These are phyloP conservation scores for Coniella vitis DNA, from an alignment of 2,329 filamentous ascomycete genomes.

Conservation along the genomic window DNA sequence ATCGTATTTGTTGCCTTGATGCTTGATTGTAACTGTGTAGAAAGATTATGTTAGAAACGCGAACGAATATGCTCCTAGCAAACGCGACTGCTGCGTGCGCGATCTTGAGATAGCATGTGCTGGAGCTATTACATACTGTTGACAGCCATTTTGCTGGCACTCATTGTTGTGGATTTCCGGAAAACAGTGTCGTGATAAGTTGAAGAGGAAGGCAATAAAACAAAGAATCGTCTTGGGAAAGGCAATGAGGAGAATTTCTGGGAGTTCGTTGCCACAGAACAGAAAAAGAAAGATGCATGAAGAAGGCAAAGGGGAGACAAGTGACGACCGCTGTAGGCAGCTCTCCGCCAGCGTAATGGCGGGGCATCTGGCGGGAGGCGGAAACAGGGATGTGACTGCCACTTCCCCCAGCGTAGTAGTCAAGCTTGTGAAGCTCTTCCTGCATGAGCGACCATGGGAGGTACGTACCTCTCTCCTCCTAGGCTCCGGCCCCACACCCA, in stretches of 20 bases:
- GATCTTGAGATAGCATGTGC: too few relatives aligned
- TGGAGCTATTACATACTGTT: conserved; percentile 36
- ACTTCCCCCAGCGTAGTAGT: too few relatives aligned
- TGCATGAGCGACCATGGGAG: neutral
- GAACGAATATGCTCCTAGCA: too few relatives aligned
- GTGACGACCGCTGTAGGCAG: conserved; percentile 5
- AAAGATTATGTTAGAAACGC: conserved; percentile 19
- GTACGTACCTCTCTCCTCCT: conserved; percentile 9
- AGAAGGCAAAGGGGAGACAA: neutral
- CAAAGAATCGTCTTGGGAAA: too few relatives aligned
- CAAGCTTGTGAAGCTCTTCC: neutral
- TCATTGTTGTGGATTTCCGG: too few relatives aligned
- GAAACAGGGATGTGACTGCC: neutral
- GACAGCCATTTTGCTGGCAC: conserved; percentile 42
- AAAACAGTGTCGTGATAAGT: too few relatives aligned
- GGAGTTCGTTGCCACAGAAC: neutral
- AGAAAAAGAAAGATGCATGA: neutral
- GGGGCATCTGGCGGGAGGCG: conserved; percentile 3
- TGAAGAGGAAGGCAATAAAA: too few relatives aligned
- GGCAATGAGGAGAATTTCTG: too few relatives aligned
- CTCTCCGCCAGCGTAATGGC: conserved; percentile 11
- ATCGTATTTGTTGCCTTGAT: conserved; percentile 91
- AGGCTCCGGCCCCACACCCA: neutral
- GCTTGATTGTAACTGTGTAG: conserved; percentile 75
- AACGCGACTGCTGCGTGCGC: too few relatives aligned